phyloP scores from a whole-genome alignment of 2,329 filamentous ascomycete genomes.

The Colletotrichum noveboracense region DNA sequence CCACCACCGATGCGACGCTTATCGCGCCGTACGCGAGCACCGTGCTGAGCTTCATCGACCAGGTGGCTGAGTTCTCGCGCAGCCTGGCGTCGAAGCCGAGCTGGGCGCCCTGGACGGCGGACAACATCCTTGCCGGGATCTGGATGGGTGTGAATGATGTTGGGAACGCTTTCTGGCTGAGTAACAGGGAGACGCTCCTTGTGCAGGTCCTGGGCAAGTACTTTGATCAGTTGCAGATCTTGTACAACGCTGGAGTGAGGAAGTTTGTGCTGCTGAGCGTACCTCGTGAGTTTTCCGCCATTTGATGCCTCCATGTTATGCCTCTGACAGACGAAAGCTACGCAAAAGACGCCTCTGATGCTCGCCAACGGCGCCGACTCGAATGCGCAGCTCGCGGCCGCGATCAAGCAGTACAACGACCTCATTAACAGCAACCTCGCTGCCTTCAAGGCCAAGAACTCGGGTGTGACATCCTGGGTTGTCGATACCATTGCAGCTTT shows the following conservation, averaged over 20 bases:
- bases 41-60: constrained; percentile 57
- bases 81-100: constrained; percentile 34
- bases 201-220: constrained; percentile 47
- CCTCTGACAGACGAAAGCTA: constrained; percentile 31
- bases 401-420: constrained; percentile 44
- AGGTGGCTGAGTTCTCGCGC: constrained; percentile 47
- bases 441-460: constrained; percentile 38
- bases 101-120: constrained; percentile 44
- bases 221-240: constrained; percentile 42
- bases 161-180: constrained; percentile 49
- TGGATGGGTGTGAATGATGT: constrained; percentile 65
- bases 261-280: constrained; percentile 55
- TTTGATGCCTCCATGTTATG: not conserved
- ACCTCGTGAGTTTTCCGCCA: constrained; percentile 35
- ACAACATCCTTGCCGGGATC: constrained; percentile 52
- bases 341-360: constrained; percentile 43
- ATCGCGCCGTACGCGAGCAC: constrained; percentile 52
- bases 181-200: constrained; percentile 29
- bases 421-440: constrained; percentile 31
- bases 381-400: constrained; percentile 31
- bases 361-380: constrained; percentile 26
- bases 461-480: constrained; percentile 35
- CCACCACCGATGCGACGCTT: constrained; percentile 52
- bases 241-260: constrained; percentile 50
- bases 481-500: constrained; percentile 48